Conservation (phyloP, 768 basidiomycete species). For the Lanmaoa rubissima region DNA sequence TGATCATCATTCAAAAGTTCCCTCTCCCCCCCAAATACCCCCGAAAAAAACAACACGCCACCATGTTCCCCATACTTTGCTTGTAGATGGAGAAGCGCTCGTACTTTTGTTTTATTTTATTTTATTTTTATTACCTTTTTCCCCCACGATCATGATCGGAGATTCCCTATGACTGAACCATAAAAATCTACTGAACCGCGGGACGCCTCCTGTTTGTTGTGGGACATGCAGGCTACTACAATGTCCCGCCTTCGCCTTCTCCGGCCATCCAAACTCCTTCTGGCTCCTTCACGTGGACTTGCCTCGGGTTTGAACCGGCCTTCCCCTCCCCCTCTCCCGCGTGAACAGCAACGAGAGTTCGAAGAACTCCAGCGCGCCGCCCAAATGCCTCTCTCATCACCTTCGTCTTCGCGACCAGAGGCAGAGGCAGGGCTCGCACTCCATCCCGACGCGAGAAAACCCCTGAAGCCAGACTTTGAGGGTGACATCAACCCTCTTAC, state of each 20-base stretch:
- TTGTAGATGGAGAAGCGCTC: no score
- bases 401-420: constrained; percentile 24
- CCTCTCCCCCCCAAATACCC: background rate
- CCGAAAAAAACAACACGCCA: no score
- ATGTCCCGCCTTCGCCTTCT: background rate
- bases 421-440: constrained; percentile 44
- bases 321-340: constrained; percentile 72
- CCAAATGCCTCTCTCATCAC: constrained; percentile 39
- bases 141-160: no score
- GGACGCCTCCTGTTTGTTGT: no score
- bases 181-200: no score
- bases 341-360: constrained; percentile 78
- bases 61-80: no score
- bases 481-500: constrained; percentile 80
- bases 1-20: no score
- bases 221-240: background rate
- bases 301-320: constrained; percentile 52
- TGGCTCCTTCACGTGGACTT: constrained; percentile 11
- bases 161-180: no score
- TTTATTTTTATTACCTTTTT: background rate
- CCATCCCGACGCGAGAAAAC: constrained; percentile 69
- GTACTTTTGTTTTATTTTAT: no score
- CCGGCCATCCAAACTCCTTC: background rate
- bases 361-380: constrained; percentile 75
- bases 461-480: constrained; percentile 66